Percentiles rank a stretch among this genome's conserved stretches.
phyloP scores from a whole-genome alignment of 257 asterid genomes.

The Salvia splendens region DNA sequence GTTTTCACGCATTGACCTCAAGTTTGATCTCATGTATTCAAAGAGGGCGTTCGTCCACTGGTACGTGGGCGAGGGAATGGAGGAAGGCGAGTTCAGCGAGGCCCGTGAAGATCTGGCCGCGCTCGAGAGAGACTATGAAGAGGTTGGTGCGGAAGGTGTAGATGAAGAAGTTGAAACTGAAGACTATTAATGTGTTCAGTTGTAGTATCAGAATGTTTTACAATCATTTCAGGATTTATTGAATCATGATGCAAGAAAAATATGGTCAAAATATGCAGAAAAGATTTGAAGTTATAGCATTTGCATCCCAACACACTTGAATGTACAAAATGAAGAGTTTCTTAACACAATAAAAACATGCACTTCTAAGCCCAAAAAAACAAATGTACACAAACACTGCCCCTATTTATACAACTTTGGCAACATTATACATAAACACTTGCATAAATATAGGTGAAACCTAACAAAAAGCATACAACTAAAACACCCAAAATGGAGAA shows the following conservation, averaged over 20 bases:
- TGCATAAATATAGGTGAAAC: conserved; percentile 33
- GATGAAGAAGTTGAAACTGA: conserved; percentile 79
- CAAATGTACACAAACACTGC: conserved; percentile 26
- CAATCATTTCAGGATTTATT: neutral
- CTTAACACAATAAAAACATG: conserved; percentile 10
- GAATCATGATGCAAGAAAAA: neutral
- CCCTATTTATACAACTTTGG: conserved; percentile 39
- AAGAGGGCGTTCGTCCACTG: conserved; percentile 94
- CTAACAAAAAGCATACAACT: conserved; percentile 31
- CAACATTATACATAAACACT: conserved; percentile 30
- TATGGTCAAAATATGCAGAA: neutral
- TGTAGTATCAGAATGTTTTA: conserved; percentile 18
- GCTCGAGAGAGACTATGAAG: conserved; percentile 82
- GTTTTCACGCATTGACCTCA: conserved; percentile 86
- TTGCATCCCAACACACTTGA: neutral
- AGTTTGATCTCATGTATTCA: conserved; percentile 86
- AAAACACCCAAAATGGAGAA: conserved; percentile 27
- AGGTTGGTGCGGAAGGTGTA: conserved; percentile 86
- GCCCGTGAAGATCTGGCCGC: conserved; percentile 95
- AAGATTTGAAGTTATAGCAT: neutral
- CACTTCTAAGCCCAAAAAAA: conserved; percentile 20
- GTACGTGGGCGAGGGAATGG: conserved; percentile 97
- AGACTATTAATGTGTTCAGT: conserved; percentile 43
- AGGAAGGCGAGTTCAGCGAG: conserved; percentile 90
- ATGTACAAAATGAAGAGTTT: neutral